Evolutionary conservation across 495 filamentous ascomycete genomes (phyloP).

Genomic region (Copromyces sp.): DNA sequence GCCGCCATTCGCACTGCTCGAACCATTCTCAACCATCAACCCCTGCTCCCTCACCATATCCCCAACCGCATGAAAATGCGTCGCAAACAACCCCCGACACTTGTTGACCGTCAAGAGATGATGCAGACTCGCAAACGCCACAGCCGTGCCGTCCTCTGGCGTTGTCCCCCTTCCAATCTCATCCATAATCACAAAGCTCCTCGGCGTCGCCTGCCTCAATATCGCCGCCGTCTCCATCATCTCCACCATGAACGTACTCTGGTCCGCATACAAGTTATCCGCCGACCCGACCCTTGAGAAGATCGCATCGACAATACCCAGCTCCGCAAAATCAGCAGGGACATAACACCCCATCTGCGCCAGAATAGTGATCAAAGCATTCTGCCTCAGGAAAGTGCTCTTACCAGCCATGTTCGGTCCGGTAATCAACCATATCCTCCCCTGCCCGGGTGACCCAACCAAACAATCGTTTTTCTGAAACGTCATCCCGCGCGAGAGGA

Average conservation of each 20-base stretch:
- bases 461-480: slow-evolving; percentile 87
- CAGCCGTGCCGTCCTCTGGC: slow-evolving; percentile 78
- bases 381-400: slow-evolving; percentile 88
- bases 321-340: slow-evolving; percentile 70
- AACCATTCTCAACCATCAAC: slow-evolving; percentile 30
- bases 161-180: slow-evolving; percentile 93
- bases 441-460: slow-evolving; percentile 45
- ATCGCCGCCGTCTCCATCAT: slow-evolving; percentile 72
- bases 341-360: slow-evolving; percentile 90
- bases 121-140: slow-evolving; percentile 79
- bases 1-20: slow-evolving; percentile 34
- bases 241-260: slow-evolving; percentile 92
- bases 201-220: slow-evolving; percentile 51
- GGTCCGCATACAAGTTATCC: slow-evolving; percentile 82
- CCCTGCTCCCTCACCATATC: slow-evolving; percentile 48
- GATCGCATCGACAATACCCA: slow-evolving; percentile 84
- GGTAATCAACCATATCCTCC: slow-evolving; percentile 79
- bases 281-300: slow-evolving; percentile 89
- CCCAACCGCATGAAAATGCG: slow-evolving; percentile 80
- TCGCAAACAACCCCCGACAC: slow-evolving; percentile 81
- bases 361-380: slow-evolving; percentile 85
- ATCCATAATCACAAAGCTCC: slow-evolving; percentile 96
- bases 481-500: slow-evolving; percentile 66
- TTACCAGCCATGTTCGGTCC: slow-evolving; percentile 99
- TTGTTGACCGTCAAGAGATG: slow-evolving; percentile 67